Evolutionary conservation across 768 basidiomycete species (phyloP), one percentile per base, ranked within the genome.

Genomic region (Tulasnella sp.): DNA sequence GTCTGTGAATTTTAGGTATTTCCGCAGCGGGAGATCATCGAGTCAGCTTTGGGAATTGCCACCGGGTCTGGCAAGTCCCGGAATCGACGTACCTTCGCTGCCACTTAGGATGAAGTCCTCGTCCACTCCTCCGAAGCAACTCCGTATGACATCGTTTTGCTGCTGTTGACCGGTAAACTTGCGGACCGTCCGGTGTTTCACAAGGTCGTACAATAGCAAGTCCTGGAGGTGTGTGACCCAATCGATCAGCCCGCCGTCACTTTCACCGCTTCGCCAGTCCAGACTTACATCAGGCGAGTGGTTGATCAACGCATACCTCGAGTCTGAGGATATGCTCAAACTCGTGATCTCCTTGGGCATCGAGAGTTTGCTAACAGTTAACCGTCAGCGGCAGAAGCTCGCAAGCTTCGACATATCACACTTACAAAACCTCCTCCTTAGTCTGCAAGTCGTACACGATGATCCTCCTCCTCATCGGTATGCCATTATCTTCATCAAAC

Each of bases 101-200:
- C 97, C 98, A 82, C 93, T 95, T 79, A 95, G 89, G 74, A 99
- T 89, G 83, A 96, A 96, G 82, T 92, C 94, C 74, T 91, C 92
- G 82, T 93, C 91, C 74, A 91, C 86, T 39, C 97, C 96, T 39
- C 96, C 98, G 84, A 99, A 98, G 82, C 94, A 96, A 83, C 93
- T 94, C 78, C 94, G 90, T 79, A 99, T 93, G 80, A 98, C 90
- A 83, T 95, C 93, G 39, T 89, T 87, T 2, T 90, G 90, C 83
- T 97, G 95, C 40, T 88, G 88, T 80, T 98, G 96, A 10, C 96
- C 98, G 4, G 90, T 89, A 83, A 92, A 97, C 84, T 91, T 95
- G 79, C 92, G 91, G 35, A 91, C 87, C 78, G 93, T 86, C 74
- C 89, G 89, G 10, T 83, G 80, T 35, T 89, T 89, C 37, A 90